Base-by-base conservation (phyloP, 345 rosid species). In the Populus deltoides region DNA sequence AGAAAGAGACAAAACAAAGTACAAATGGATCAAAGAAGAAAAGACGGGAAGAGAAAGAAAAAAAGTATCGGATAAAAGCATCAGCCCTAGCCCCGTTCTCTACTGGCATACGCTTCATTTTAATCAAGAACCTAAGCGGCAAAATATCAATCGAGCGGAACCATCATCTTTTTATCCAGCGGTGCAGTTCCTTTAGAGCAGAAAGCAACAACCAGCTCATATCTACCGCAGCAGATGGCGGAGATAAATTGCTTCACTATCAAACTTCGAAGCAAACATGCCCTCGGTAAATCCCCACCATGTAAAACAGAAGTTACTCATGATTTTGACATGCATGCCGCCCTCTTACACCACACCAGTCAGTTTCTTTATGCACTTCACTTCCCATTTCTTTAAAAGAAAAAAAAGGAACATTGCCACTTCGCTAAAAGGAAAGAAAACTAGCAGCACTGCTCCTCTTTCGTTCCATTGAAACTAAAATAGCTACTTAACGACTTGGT, bases 51-150 rank as follows among this genome's bases (percentile, higher is more conserved):
- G 15, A 36, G 39, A 29, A 22, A 13, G 33, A 77, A 62, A 76
- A 72, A 68, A 65, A 18, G 24, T 6, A 78, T 31, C 18, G 74
- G 81, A 35, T 22, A 75, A 85, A 71, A 72, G 71, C 66, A 65
- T 16, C 55, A 81, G 79, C 81, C 84, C 88, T 80, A 80, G 70
- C 87, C 86, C 71, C 79, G 87, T 83, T 83, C 66, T 73, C 75
- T 12, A 68, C 87, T 81, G 84, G 8, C 81, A 77, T 13, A 85
- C 82, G 71, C 81, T 85, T 84, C 81, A 67, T 76, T 72, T 51
- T 24, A 53, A 68, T 57, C 70, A 76, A 76, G 86, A 80, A 68
- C 20, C 73, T 33, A 33, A 33, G 35, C 35, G 35, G 35, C 5
- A 4, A 33, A 3, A 33, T 33, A 33, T 33, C 35, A 33, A 33